Conservation (phyloP, 306 rosid species). For the Potentilla sterilis region DNA sequence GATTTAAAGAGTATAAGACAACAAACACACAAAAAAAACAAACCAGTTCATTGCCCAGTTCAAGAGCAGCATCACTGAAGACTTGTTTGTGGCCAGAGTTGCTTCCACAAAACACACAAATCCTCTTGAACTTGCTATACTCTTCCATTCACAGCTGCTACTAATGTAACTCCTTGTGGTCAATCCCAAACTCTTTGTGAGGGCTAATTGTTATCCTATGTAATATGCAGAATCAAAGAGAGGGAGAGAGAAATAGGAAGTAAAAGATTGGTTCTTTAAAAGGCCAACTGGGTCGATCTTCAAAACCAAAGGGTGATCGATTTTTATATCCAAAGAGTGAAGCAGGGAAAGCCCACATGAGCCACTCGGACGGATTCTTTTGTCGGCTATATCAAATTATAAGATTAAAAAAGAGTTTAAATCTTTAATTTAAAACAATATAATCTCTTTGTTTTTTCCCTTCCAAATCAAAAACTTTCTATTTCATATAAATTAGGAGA, state of each 20-base stretch:
- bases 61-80: slow-evolving; percentile 80
- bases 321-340: slow-evolving; percentile 26
- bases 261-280: slow-evolving; percentile 22
- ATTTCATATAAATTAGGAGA: not conserved
- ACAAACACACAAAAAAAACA: slow-evolving; percentile 13
- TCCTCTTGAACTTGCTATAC: slow-evolving; percentile 66
- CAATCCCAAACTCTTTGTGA: slow-evolving; percentile 33
- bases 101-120: slow-evolving; percentile 96
- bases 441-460: not conserved
- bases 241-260: slow-evolving; percentile 18
- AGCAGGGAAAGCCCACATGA: slow-evolving; percentile 50
- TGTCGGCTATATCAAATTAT: slow-evolving; percentile 38
- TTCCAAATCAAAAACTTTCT: slow-evolving; percentile 6
- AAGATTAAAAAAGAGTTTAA: not conserved
- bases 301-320: slow-evolving; percentile 29
- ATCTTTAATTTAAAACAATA: not conserved
- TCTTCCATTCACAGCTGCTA: slow-evolving; percentile 64
- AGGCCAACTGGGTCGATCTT: slow-evolving; percentile 41
- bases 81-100: slow-evolving; percentile 77
- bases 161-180: slow-evolving; percentile 21
- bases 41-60: slow-evolving; percentile 85
- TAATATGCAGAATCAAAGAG: slow-evolving; percentile 29
- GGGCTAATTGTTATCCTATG: slow-evolving; percentile 19
- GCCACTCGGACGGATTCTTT: slow-evolving; percentile 38
- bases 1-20: slow-evolving; percentile 3